Evolutionary conservation across 106 monocot species (phyloP), one percentile per base, ranked within the genome.

Genomic region (Cymbidium sinense): DNA sequence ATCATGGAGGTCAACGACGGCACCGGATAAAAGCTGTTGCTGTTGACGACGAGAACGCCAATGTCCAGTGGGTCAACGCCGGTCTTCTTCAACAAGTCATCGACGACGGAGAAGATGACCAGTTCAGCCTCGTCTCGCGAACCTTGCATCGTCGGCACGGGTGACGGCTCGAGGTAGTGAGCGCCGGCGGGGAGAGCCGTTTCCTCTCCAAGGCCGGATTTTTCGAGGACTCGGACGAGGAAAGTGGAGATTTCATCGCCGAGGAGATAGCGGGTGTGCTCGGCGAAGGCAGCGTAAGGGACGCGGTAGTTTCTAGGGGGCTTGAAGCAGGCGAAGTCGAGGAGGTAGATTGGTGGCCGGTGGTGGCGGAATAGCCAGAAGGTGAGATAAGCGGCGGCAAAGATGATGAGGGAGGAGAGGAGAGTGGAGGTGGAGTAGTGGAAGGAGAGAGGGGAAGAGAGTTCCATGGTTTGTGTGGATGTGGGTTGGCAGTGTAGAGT

Each of bases 161-260:
- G 61, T 8, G 27, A 4, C 10, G 64, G 62, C 4, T 61, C 62
- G 11, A 77, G 36, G 64, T 39, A 43, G 64, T 41, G 37, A 62
- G 39, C 21, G 37, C 12, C 25, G 25, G 15, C 15, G 64, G 77
- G 77, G 39, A 36, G 29, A 10, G 35, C 35, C 23, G 77, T 65
- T 23, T 77, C 77, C 77, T 77, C 77, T 8, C 77, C 62, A 61
- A 77, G 34, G 77, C 77, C 77, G 37, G 77, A 77, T 61, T 41
- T 34, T 36, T 65, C 64, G n/a, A 65, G 35, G 25, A 77, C 64
- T 15, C 65, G 61, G 23, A 17, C 25, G 35, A 19, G 34, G 77
- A 77, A 77, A 21, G 61, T 3, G 7, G 65, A 8, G 77, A 23
- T 64, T 13, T 62, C 36, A 13, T 13, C 9, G 36, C 11, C 23